Conservation (phyloP, 1,284 basidiomycete species). For the Earliella scabrosa region DNA sequence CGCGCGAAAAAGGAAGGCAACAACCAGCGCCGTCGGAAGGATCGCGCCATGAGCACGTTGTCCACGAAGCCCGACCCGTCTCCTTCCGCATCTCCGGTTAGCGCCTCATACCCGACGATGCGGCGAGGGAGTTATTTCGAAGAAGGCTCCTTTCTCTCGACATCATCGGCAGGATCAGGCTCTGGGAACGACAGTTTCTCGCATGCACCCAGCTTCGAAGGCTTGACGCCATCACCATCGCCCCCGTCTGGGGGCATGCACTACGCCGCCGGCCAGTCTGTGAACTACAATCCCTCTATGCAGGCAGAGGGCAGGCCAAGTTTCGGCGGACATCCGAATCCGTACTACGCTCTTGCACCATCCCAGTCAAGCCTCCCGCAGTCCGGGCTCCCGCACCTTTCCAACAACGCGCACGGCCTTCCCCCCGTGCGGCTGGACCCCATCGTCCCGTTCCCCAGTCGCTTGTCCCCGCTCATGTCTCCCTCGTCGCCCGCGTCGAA, state of each 20-base stretch:
- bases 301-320: slow-evolving; percentile 27
- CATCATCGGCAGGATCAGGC: slow-evolving; percentile 52
- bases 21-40: slow-evolving; percentile 47
- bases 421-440: slow-evolving; percentile 38
- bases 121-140: slow-evolving; percentile 50
- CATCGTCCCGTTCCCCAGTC: slow-evolving; percentile 37
- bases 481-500: slow-evolving; percentile 45
- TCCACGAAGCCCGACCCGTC: slow-evolving; percentile 38
- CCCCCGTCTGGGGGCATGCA: slow-evolving; percentile 54
- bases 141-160: slow-evolving; percentile 50
- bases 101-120: slow-evolving; percentile 37
- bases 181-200: slow-evolving; percentile 61
- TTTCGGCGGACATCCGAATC: slow-evolving; percentile 20
- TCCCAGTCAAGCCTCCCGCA: slow-evolving; percentile 19
- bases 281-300: slow-evolving; percentile 23
- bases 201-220: slow-evolving; percentile 42
- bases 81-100: slow-evolving; percentile 44
- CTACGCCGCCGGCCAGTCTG: slow-evolving; percentile 49
- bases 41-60: slow-evolving; percentile 43
- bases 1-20: slow-evolving; percentile 82
- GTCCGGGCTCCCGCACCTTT: slow-evolving; percentile 17
- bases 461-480: slow-evolving; percentile 44
- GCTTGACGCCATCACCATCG: slow-evolving; percentile 56
- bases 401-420: slow-evolving; percentile 21
- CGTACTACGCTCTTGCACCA: slow-evolving; percentile 28